Evolutionary conservation across 306 rosid species (phyloP), one percentile per base, ranked within the genome.

Genomic region (Sechiopsis laciniata): DNA sequence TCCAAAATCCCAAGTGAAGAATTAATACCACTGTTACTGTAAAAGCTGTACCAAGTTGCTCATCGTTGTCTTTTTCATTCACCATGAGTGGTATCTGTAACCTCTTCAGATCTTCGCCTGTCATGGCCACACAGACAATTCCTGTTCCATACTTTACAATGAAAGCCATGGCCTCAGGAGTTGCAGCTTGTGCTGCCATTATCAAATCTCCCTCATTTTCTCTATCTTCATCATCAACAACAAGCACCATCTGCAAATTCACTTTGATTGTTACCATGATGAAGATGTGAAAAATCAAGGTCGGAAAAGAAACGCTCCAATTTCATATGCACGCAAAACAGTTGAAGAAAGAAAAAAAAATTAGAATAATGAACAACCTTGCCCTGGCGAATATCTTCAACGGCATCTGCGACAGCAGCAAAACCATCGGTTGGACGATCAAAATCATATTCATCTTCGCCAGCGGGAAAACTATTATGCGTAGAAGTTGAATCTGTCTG

Each of bases 81-180:
- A 91, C 97, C 97, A 91, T 91, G 77, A 88, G 76, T 80, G 97
- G 97, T 74, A 91, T 87, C 60, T 85, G 82, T 80, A 91, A 78
- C 78, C 92, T 87, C 83, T 91, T 91, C 58, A 91, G 82, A 84
- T 87, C 91, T 77, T 87, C 89, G 52, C 79, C 96, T 71, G 71
- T 86, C 93, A 91, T 91, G 82, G 96, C 89, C 20, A 91, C 91
- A 52, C 97, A 91, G 60, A 91, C 85, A 76, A 91, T 91, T 29
- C 97, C 97, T 69, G 93, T 91, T 74, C 97, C 96, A 76, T 91
- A 83, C 83, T 89, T 91, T 7, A 91, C 97, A 75, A 91, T 87
- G 75, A 91, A 91, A 74, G 97, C 97, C 97, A 91, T 89, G 78
- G 97, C 97, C 77, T 91, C 91, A 14, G 97, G 90, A 29, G 97